Base-by-base conservation (phyloP, 805 yeast species). In the Alloascoidea hylecoeti region DNA sequence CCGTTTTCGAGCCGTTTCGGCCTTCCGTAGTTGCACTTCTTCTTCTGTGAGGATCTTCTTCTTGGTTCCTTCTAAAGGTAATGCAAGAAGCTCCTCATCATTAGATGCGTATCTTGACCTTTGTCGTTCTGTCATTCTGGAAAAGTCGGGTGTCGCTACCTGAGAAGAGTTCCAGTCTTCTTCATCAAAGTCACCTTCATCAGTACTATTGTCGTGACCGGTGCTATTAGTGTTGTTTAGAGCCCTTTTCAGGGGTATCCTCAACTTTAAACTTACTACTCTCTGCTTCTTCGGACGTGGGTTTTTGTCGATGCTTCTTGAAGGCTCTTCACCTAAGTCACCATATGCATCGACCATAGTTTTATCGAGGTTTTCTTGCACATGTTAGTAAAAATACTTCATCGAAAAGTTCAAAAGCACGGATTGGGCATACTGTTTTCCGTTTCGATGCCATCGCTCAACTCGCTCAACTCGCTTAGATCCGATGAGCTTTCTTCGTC, bases 1-100 rank as follows among this genome's bases (percentile, higher is more conserved):
- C 46, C 98, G 68, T 55, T 86, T 75, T 49, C 97, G 70, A 0
- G 96, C 89, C 49, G 74, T 77, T 53, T 89, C 98, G 1, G 94
- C 83, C 44, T 86, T 75, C 35, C 86, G 70, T 41, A 84, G 56
- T 35, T 81, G 83, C 32, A 76, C 68, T 57, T 88, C 94, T 54
- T 89, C 96, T 41, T 78, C 95, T 0, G 94, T 77, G 39, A 82
- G 67, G 27, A 67, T 66, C 43, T 70, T 70, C 52, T 73, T 74
- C 42, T 67, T 64, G 15, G 48, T 42, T 17, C 49, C 52, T 15
- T 49, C 49, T 19, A 17, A 17, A n/a, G 55, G 57, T 27, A 54
- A 40, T 35, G 44, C 53, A 16, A 43, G 27, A 14, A 53, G 45
- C 15, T 49, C 53, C 2, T 55, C 56, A n/a, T 17, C 16, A 6